Evolutionary conservation across 306 rosid genomes (phyloP), one percentile per base, ranked within the genome.

Genomic region (Dryas alaskensis): DNA sequence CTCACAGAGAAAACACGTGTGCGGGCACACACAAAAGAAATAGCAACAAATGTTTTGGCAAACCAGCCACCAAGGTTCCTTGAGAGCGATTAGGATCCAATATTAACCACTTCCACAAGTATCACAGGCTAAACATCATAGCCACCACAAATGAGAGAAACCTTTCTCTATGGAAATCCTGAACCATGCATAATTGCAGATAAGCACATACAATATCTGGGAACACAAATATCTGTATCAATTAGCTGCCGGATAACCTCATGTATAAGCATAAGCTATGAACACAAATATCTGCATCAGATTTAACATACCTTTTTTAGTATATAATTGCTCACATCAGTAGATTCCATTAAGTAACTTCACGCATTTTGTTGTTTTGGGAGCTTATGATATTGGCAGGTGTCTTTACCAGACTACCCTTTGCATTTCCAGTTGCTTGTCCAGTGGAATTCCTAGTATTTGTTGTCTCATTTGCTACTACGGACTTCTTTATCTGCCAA

Each of bases 401-500:
- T 49, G 88, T 43, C 84, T 92, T 94, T 10, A 78, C 82, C 76
- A 86, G 82, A 78, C 81, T 71, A 73, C 95, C 94, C 82, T 87
- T 94, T 4, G 86, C 83, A 84, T 85, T 82, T 77, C 90, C 96
- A 61, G 93, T 76, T 27, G 93, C 87, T 84, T 88, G 99, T 73
- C 97, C 96, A 48, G 87, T 66, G 47, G 91, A 83, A 74, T 80
- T 87, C 81, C 85, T 90, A 46, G 81, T 69, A 72, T 83, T 84
- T 48, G 86, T 78, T 8, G 82, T 84, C 81, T 94, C 99, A 57
- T 82, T 81, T 72, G 88, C 78, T 68, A 78, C 67, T 65, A 88
- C 68, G 67, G 99, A 94, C 81, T 94, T 94, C 83, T 85, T 94
- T 77, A 94, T 89, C 99, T 94, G 92, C 77, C 54, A 77, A 82